A percentile compares a stretch with the other conserved stretches of the same genome.
Conservation (phyloP, 768 basidiomycete genomes). For the Cubamyces sp. region DNA sequence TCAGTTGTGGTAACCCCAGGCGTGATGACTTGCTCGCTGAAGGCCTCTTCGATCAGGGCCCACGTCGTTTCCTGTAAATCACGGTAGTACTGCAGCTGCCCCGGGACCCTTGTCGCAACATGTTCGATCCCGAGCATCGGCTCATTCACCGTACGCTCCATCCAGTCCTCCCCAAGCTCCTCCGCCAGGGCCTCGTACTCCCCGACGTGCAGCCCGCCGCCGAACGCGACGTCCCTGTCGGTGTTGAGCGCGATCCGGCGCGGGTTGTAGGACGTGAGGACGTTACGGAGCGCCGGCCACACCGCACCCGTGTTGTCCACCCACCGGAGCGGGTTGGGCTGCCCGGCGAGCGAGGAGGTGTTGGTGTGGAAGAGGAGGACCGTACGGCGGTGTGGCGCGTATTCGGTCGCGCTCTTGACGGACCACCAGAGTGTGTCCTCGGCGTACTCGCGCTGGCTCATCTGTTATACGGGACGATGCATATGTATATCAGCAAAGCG, state of each 20-base stretch:
- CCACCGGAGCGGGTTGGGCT: slow-evolving; percentile 49
- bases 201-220: slow-evolving; percentile 53
- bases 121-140: slow-evolving; percentile 54
- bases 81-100: slow-evolving; percentile 49
- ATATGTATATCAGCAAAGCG: not conserved
- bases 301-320: slow-evolving; percentile 54
- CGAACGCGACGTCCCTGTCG: slow-evolving; percentile 51
- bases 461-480: slow-evolving; percentile 32
- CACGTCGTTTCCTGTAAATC: slow-evolving; percentile 54
- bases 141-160: slow-evolving; percentile 42
- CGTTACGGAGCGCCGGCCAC: slow-evolving; percentile 48
- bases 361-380: slow-evolving; percentile 54
- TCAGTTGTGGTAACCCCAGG: slow-evolving; percentile 51
- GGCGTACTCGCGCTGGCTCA: slow-evolving; percentile 53
- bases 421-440: slow-evolving; percentile 60
- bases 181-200: slow-evolving; percentile 44
- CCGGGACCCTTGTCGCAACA: slow-evolving; percentile 45
- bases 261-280: slow-evolving; percentile 43
- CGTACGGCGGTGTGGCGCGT: slow-evolving; percentile 52
- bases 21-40: slow-evolving; percentile 46
- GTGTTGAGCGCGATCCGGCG: slow-evolving; percentile 50
- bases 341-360: slow-evolving; percentile 39
- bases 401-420: slow-evolving; percentile 51
- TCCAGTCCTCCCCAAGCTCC: slow-evolving; percentile 48
- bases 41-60: slow-evolving; percentile 58